These are phyloP conservation scores for Penicillium malachiteum DNA, from an alignment of 495 filamentous ascomycete species.

Conservation along the genomic window DNA sequence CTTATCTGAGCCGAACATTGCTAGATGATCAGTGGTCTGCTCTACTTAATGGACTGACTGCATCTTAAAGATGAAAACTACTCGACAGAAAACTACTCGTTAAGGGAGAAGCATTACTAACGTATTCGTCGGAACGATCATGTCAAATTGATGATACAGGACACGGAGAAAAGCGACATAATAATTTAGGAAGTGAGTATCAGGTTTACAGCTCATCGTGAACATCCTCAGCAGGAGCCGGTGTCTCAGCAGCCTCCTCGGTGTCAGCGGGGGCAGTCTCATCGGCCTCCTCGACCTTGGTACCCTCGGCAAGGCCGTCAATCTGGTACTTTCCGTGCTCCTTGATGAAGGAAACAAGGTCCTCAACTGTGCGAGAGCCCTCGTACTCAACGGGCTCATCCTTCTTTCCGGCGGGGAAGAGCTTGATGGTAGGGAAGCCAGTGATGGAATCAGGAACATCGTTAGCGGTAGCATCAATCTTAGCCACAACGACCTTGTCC, in stretches of 20 bases:
- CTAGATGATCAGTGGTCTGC: too few relatives aligned
- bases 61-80: too few relatives aligned
- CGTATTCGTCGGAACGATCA: neutral
- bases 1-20: too few relatives aligned
- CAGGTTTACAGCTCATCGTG: slow-evolving; percentile 46
- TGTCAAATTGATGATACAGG: slow-evolving; percentile 18
- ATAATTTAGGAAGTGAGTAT: slow-evolving; percentile 6
- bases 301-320: slow-evolving; percentile 55
- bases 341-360: slow-evolving; percentile 89
- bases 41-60: too few relatives aligned
- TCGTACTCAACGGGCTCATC: slow-evolving; percentile 78
- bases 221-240: slow-evolving; percentile 29
- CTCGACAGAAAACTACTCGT: too few relatives aligned
- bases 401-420: slow-evolving; percentile 91
- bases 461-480: slow-evolving; percentile 96
- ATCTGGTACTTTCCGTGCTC: slow-evolving; percentile 89
- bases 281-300: slow-evolving; percentile 31
- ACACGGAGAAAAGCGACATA: slow-evolving; percentile 12
- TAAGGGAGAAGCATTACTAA: neutral
- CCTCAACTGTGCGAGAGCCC: slow-evolving; percentile 88
- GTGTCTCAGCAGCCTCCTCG: slow-evolving; percentile 27
- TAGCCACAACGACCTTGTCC: slow-evolving; percentile 88
- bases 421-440: slow-evolving; percentile 99
- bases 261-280: slow-evolving; percentile 21
- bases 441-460: slow-evolving; percentile 95